phyloP scores from a whole-genome alignment of 1,284 basidiomycete genomes.

The Boletus semigastroideus region DNA sequence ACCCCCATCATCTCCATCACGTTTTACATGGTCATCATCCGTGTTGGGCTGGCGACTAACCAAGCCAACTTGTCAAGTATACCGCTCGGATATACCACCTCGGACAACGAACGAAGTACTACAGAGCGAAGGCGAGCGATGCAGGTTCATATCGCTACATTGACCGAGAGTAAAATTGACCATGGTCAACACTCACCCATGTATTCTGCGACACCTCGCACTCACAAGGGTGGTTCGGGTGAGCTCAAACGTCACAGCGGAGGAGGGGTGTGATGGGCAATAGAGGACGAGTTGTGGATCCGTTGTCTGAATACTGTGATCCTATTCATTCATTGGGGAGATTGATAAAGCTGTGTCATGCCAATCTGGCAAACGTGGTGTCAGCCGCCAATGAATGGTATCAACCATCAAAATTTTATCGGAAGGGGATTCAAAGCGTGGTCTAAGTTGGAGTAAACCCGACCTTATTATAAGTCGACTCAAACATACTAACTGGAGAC shows the following conservation, averaged over 20 bases:
- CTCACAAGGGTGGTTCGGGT: not conserved
- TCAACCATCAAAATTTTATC: too few species aligned
- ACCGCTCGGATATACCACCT: not conserved
- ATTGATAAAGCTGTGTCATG: too few species aligned
- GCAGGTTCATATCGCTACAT: not conserved
- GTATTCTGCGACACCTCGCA: not conserved
- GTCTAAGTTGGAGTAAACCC: too few species aligned
- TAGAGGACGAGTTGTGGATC: too few species aligned
- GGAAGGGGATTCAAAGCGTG: too few species aligned
- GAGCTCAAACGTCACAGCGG: not conserved
- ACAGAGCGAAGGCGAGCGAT: not conserved
- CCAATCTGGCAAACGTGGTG: too few species aligned
- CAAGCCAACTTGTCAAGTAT: not conserved
- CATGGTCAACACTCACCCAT: not conserved
- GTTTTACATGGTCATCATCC: constrained; percentile 7
- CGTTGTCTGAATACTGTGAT: too few species aligned
- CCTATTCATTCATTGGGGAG: too few species aligned
- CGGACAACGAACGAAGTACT: not conserved
- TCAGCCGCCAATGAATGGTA: too few species aligned
- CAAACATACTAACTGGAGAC: too few species aligned
- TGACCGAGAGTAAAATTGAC: constrained; percentile 1
- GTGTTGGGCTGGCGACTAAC: not conserved
- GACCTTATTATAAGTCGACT: too few species aligned
- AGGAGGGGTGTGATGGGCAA: not conserved
- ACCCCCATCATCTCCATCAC: constrained; percentile 6